Base-by-base conservation (phyloP, 192 early-diverging fungal genomes). In the Kappamyces sp. region DNA sequence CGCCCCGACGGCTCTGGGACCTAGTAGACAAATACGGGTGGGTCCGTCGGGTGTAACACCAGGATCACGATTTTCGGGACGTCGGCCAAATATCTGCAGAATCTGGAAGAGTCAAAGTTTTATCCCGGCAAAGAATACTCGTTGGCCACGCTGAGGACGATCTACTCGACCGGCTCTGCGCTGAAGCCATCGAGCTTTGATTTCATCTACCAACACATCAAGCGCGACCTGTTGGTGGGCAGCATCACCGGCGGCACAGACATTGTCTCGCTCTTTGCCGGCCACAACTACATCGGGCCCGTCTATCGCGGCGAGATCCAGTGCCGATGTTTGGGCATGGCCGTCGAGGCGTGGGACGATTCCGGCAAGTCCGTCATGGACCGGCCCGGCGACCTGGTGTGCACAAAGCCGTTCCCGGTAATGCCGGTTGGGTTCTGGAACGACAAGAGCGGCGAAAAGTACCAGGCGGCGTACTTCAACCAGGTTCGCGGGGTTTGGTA, bases 241-340 rank as follows among this genome's bases (percentile, higher is more conserved):
- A 93, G 90, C 2, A 95, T 98, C 65, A 95, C 94, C 40, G 92
- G 96, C 34, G 96, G 96, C 23, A 99, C 96, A 2, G 96, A 99
- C 63, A 95, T 99, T 57, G 89, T 88, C 67, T 97, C 94, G 7
- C 72, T 96, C 52, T 99, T 99, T 79, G 90, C 87, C 33, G 91
- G 91, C 8, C 90, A 91, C 65, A 94, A 94, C 57, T 75, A 83
- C 1, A 82, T 87, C n/a, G 74, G 91, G 5, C 91, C 93, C 1
- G 94, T 97, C 3, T 89, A 94, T 69, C 79, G 87, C 3, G 96
- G 96, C 40, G 93, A 97, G 68, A 92, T 99, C 46, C 93, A 95
- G 79, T 86, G 87, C 66, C 80, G 90, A 38, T 86, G 83, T 12
- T 73, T 99, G 40, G 96, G 96, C 9, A 97, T 99, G 93, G 84